These are phyloP conservation scores for Hygrophorus pudorinus DNA, from an alignment of 768 basidiomycete species.

Conservation along the genomic window DNA sequence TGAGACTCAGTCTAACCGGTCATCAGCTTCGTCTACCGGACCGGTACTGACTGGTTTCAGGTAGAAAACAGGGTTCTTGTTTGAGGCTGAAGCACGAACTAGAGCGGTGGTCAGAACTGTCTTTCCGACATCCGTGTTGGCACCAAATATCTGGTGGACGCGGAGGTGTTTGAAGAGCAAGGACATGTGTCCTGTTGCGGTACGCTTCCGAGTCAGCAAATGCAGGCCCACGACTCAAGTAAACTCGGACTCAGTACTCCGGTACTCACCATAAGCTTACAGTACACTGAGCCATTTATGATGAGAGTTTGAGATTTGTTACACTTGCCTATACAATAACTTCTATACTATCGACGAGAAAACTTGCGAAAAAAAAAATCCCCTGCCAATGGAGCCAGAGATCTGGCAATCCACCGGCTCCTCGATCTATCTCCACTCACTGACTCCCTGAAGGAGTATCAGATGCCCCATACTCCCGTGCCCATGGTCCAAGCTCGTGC, in stretches of 20 bases:
- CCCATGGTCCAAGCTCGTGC: slow-evolving; percentile 29
- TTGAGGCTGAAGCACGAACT: slow-evolving; percentile 61
- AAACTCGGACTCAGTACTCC: no score
- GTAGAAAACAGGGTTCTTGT: slow-evolving; percentile 47
- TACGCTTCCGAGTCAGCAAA: no score
- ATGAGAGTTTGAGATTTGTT: no score
- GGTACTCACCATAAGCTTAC: no score
- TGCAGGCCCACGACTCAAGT: no score
- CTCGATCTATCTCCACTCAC: background rate
- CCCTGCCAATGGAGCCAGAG: background rate
- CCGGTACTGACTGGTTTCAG: slow-evolving; percentile 94
- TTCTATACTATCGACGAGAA: no score
- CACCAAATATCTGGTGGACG: slow-evolving; percentile 87
- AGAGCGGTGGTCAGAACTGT: slow-evolving; percentile 84
- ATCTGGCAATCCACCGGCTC: background rate
- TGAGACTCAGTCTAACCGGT: slow-evolving; percentile 42
- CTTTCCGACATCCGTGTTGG: slow-evolving; percentile 95
- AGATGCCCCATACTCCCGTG: slow-evolving; percentile 21
- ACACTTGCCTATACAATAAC: no score
- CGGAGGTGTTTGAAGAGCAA: slow-evolving; percentile 79
- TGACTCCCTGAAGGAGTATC: background rate
- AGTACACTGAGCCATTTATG: no score
- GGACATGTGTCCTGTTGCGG: slow-evolving; percentile 39
- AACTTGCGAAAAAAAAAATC: no score
- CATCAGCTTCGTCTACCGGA: slow-evolving; percentile 69